Evolutionary conservation across 164 flowering plant genomes (phyloP), one percentile per base, ranked within the genome.

Genomic region (Protea cynaroides): DNA sequence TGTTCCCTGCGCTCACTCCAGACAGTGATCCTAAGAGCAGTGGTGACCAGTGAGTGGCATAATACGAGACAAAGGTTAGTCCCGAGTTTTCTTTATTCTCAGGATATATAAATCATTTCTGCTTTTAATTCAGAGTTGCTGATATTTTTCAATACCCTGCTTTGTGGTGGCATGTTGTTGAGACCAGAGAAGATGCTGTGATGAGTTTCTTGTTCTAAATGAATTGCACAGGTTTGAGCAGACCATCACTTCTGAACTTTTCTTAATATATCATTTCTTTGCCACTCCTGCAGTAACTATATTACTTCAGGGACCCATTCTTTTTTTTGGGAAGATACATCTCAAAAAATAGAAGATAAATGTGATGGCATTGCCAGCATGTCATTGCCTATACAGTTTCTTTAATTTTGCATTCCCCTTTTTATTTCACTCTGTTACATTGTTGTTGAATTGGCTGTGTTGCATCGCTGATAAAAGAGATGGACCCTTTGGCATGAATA

Each of bases 1-100:
- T 90, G 19, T 85, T 84, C 72, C 90, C 89, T 44, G 71, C 87
- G 54, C 88, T 84, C 56, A 79, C 85, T n/a, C 92, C 92, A 21
- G 70, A 79, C 74, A 71, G 75, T 63, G 82, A 82, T 34, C 61
- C 81, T 59, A 81, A 80, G 66, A 61, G 67, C 59, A 67, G 54
- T 38, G 65, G 71, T 36, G 65, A 54, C 25, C 66, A 70, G 36
- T 77, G 72, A 69, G 2, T n/a, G 25, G 29, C 23, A 60, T 7
- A 34, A 60, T 14, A 34, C 34, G 47, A 3, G 54, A 19, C 5
- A 13, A 15, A 61, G 54, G 59, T 54, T 19, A 13, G 18, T n/a
- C 49, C 49, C 8, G 1, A 23, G n/a, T 43, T 62, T 12, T 61
- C 43, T 59, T 40, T 38, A 40, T 40, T 24, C 24, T 8, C 14